These are phyloP conservation scores for Murraya paniculata DNA, from an alignment of 345 rosid species.

Conservation along the genomic window DNA sequence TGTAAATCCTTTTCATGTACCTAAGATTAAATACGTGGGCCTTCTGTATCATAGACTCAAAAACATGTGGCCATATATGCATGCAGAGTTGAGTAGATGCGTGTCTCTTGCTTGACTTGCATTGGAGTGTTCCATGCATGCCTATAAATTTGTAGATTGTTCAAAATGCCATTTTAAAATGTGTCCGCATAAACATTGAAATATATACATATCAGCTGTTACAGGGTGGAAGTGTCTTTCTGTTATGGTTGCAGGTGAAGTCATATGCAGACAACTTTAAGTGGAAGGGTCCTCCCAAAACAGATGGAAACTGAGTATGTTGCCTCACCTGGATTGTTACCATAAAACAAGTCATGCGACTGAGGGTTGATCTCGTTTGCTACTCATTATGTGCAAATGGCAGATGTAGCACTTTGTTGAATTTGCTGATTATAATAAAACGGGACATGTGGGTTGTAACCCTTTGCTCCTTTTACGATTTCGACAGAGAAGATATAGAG, in stretches of 20 bases:
- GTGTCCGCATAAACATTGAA: neutral
- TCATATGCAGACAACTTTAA: slow-evolving; percentile 94
- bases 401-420: neutral
- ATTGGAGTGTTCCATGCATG: slow-evolving; percentile 6
- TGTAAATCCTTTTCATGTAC: neutral
- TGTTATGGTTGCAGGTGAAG: slow-evolving; percentile 43
- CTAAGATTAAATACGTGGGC: neutral
- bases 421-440: slow-evolving; percentile 17
- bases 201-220: neutral
- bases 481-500: too few species aligned
- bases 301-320: slow-evolving; percentile 31
- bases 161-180: neutral
- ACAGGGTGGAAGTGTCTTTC: neutral
- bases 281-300: slow-evolving; percentile 71
- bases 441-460: neutral
- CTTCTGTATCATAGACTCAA: neutral
- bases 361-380: slow-evolving; percentile 12
- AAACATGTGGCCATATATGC: neutral
- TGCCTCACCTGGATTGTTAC: neutral
- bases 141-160: neutral
- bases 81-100: slow-evolving; percentile 1
- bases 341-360: slow-evolving; percentile 1
- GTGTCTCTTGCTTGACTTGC: neutral
- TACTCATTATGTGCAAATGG: slow-evolving; percentile 17
- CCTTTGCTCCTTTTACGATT: neutral